Evolutionary conservation across 208 protist genomes (phyloP), one percentile per base, ranked within the genome.

Genomic region (Leishmania tropica): DNA sequence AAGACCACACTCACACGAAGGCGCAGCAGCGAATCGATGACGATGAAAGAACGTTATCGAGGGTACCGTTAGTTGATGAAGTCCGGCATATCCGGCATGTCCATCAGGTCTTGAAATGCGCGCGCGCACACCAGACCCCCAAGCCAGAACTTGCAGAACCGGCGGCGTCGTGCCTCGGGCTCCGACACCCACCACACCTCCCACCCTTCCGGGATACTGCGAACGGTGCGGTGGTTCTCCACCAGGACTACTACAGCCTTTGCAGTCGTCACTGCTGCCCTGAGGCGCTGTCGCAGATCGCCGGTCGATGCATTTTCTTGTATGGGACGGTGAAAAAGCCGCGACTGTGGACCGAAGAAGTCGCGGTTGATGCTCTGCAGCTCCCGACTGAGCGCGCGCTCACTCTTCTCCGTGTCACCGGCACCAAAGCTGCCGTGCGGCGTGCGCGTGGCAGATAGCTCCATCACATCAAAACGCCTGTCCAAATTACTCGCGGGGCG

Each of bases 81-180:
- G 64, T 96, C 87, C 13, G 92, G 93, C 93, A 96, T 96, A 17
- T 96, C 93, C 3, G 93, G 93, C 93, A 96, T 96, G 42, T 96
- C 90, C 68, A 94, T 83, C 42, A 94, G 75, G 76, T 96, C 93
- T 77, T 96, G 87, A 37, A 96, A 83, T 11, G 87, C 79, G 35
- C 93, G 89, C 4, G 81, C 85, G 21, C 83, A 81, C 31, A 87
- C 42, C 15, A 96, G 87, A 0, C 83, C 80, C 10, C 83, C 73
- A 21, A 92, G 53, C 93, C 93, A 96, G 62, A 93, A 93, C 75
- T 87, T 89, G 80, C 93, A 94, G 53, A 93, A 89, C 37, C 83
- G 37, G 21, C 88, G 82, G 11, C 90, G 85, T 48, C 84, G 76
- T 21, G 84, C 89, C 76, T 96, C 93, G n/a, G 89, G 83, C 21